These are phyloP conservation scores for Alternaria metachromatica DNA, from an alignment of 2,329 filamentous ascomycete species.

Conservation along the genomic window DNA sequence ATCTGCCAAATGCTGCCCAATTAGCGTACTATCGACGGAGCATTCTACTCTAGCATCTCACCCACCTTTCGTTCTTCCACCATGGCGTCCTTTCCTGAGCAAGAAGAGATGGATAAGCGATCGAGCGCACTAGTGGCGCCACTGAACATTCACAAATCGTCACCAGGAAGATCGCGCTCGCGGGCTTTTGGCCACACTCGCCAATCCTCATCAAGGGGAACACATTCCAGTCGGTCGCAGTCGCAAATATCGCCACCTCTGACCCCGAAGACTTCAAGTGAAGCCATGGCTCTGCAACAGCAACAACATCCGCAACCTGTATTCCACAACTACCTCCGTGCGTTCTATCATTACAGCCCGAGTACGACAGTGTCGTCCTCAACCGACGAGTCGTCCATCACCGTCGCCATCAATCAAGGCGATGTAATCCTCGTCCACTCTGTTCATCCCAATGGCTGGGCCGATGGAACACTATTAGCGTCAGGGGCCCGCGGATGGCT, in stretches of 20 bases:
- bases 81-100: constrained; percentile 39
- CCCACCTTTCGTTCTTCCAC: neutral
- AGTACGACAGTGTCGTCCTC: constrained; percentile 77
- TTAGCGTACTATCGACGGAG: constrained; percentile 27
- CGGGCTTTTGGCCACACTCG: constrained; percentile 34
- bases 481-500: constrained; percentile 92
- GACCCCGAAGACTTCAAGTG: constrained; percentile 73
- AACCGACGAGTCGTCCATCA: constrained; percentile 70
- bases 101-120: constrained; percentile 39
- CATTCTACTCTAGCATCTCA: neutral
- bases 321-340: constrained; percentile 93
- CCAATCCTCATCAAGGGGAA: constrained; percentile 42
- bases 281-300: constrained; percentile 59
- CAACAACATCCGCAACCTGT: constrained; percentile 63
- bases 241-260: constrained; percentile 77
- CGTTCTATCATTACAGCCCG: constrained; percentile 91
- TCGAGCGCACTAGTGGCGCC: constrained; percentile 47
- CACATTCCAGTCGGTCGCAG: constrained; percentile 38
- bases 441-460: constrained; percentile 98
- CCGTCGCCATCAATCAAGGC: constrained; percentile 84
- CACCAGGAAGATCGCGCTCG: constrained; percentile 35
- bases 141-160: constrained; percentile 46
- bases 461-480: constrained; percentile 87
- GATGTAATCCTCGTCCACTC: constrained; percentile 95
- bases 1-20: constrained; percentile 39